These are phyloP conservation scores for Russula vinacea DNA, from an alignment of 768 basidiomycete species.

Conservation along the genomic window DNA sequence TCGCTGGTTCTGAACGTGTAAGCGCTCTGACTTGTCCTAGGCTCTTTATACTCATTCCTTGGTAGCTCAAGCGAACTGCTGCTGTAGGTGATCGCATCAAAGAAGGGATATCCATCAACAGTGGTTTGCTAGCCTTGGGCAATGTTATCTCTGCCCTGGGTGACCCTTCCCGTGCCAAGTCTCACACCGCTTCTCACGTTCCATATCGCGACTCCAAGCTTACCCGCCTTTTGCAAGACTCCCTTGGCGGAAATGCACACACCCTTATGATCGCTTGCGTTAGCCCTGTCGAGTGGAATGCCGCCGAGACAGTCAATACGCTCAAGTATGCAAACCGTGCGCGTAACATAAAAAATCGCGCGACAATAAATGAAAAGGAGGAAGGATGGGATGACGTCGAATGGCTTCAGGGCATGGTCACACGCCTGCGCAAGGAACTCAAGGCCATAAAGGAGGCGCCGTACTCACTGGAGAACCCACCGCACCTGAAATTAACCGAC, in stretches of 20 bases:
- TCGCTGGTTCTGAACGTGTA: slow-evolving; percentile 94
- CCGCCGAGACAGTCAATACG: slow-evolving; percentile 89
- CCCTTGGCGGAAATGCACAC: slow-evolving; percentile 94
- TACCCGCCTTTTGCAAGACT: slow-evolving; percentile 93
- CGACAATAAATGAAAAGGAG: slow-evolving; percentile 88
- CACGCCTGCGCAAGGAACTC: slow-evolving; percentile 82
- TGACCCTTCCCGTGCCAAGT: slow-evolving; percentile 84
- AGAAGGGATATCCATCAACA: slow-evolving; percentile 99
- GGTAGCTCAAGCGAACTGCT: slow-evolving; percentile 89
- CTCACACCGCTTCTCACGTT: slow-evolving; percentile 81
- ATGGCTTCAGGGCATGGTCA: slow-evolving; percentile 86
- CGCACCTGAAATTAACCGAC: slow-evolving; percentile 18
- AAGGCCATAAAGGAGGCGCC: slow-evolving; percentile 71
- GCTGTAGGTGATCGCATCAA: slow-evolving; percentile 95
- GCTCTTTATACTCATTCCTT: slow-evolving; percentile 26
- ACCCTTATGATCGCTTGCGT: slow-evolving; percentile 99
- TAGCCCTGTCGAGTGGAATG: slow-evolving; percentile 93
- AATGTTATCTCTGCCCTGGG: slow-evolving; percentile 98
- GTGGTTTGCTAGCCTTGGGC: slow-evolving; percentile 90
- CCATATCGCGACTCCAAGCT: slow-evolving; percentile 99
- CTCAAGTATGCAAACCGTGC: slow-evolving; percentile 98
- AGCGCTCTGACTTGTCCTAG: slow-evolving; percentile 34
- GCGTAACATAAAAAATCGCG: slow-evolving; percentile 94
- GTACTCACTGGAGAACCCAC: slow-evolving; percentile 28
- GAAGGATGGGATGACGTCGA: slow-evolving; percentile 99